Base-by-base conservation (phyloP, 148 eudicot species). In the Arctostaphylos glauca region DNA sequence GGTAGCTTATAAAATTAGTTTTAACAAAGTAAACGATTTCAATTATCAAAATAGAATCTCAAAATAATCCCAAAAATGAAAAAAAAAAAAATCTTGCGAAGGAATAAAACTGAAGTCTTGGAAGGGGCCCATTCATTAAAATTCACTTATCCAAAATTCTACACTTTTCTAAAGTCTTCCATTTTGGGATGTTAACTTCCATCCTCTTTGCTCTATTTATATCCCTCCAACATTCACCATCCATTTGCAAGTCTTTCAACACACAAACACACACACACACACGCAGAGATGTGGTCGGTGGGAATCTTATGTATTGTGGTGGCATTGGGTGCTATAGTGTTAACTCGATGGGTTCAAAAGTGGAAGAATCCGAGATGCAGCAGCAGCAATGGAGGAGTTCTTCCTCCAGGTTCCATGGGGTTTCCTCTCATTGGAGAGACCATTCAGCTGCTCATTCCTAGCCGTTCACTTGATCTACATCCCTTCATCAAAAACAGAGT, bases 341-440 rank as follows among this genome's bases (percentile, higher is more conserved):
- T 25, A 9, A 66, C 43, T 66, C 43, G 41, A 66, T 66, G 43
- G 71, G 43, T 66, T 12, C 43, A 66, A 10, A 66, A 66, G 15
- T 66, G 71, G 71, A 66, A 25, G 38, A 66, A 66, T 66, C 71
- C 71, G 43, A 66, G 41, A 9, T 8, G 70, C 38, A 31, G 38
- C 38, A 31, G 38, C 38, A 23, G 44, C 43, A 25, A 25, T 10
- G 71, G 43, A 66, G 71, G 43, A 66, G 3, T 66, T 66, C 71
- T 66, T 66, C 71, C 71, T 43, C 71, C 71, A 25, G 71, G 71
- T 25, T 25, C 71, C 71, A 66, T 66, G 71, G 71, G 71, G 6
- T 12, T 66, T 16, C 71, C 71, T 25, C 71, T 66, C 3, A 25
- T 66, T 10, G 71, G 71, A 66, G 71, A 66, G 71, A 66, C 71